Evolutionary conservation across 805 yeast genomes (phyloP).

Genomic region (Nakazawaea ambrosiae): DNA sequence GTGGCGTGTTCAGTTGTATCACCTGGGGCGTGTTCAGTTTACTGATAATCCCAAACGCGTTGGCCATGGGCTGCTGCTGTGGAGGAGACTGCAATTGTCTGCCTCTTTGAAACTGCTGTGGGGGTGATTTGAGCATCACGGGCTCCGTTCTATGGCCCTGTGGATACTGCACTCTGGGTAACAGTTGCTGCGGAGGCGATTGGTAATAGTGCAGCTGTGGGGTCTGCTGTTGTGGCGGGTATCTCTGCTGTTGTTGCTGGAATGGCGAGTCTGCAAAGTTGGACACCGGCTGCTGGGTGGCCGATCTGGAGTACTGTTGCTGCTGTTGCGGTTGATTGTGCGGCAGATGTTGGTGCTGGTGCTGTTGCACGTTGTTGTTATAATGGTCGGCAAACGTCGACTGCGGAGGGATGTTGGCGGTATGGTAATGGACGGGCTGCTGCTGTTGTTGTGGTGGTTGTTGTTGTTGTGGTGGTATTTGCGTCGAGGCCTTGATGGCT

Average conservation of each 20-base stretch:
- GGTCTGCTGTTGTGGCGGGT: background rate
- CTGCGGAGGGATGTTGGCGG: conserved; percentile 7
- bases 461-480: conserved; percentile 3
- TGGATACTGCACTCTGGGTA: too few relatives aligned
- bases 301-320: conserved; percentile 1
- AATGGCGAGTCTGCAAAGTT: background rate
- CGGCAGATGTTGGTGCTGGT: background rate
- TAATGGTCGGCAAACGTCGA: background rate
- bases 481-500: background rate
- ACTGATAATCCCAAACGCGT: too few relatives aligned
- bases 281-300: background rate
- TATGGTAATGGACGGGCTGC: background rate
- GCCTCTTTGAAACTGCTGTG: too few relatives aligned
- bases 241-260: background rate
- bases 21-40: too few relatives aligned
- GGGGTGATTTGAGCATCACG: too few relatives aligned
- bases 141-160: too few relatives aligned
- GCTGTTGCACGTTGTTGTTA: background rate
- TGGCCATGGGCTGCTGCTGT: too few relatives aligned
- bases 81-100: too few relatives aligned
- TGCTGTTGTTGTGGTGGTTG: conserved; percentile 1
- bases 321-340: background rate
- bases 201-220: too few relatives aligned
- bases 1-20: too few relatives aligned
- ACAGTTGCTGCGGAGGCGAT: too few relatives aligned